A percentile compares a stretch with the other conserved stretches of the same genome.
Evolutionary conservation across 2,329 filamentous ascomycete genomes (phyloP).

Genomic region (Diaporthe aspalathi): DNA sequence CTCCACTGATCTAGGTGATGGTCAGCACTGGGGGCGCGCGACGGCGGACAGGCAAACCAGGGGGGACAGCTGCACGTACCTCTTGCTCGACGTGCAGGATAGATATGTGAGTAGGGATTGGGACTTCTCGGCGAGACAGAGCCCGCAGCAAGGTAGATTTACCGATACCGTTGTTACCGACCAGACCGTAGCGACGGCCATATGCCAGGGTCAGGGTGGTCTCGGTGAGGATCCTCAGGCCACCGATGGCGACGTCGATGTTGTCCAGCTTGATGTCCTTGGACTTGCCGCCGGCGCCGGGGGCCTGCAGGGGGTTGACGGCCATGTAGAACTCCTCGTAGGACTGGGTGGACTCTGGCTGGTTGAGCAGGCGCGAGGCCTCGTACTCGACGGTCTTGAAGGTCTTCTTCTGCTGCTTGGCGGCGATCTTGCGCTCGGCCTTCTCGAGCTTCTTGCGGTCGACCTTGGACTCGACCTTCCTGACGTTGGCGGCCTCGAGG

Average conservation of each 20-base stretch:
- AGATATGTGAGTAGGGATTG: constrained; percentile 96
- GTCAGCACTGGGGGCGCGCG: not conserved
- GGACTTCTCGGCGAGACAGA: constrained; percentile 89
- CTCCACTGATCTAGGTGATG: constrained; percentile 79
- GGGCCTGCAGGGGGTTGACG: constrained; percentile 94
- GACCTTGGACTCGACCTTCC: constrained; percentile 97
- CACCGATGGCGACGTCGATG: constrained; percentile 93
- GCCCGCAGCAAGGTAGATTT: constrained; percentile 95
- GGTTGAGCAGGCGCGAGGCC: constrained; percentile 87
- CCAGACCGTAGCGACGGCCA: constrained; percentile 93
- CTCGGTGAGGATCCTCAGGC: constrained; percentile 88
- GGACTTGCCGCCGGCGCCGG: constrained; percentile 82
- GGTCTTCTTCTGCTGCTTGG: constrained; percentile 97
- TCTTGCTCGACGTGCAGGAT: constrained; percentile 99
- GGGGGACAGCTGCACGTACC: constrained; percentile 59
- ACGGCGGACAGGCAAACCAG: too few relatives aligned
- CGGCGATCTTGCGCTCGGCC: constrained; percentile 95
- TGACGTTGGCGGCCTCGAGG: constrained; percentile 89
- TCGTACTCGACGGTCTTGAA: constrained; percentile 99
- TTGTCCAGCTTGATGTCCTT: constrained; percentile 99
- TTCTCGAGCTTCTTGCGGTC: constrained; percentile 99
- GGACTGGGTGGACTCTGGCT: constrained; percentile 84
- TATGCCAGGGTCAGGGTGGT: constrained; percentile 91
- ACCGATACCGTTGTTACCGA: constrained; percentile 99
- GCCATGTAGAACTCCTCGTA: constrained; percentile 99